Percentiles rank a stretch among this genome's conserved stretches.
Evolutionary conservation across 331 rosid species (phyloP).

Genomic region (Arachis monticola): DNA sequence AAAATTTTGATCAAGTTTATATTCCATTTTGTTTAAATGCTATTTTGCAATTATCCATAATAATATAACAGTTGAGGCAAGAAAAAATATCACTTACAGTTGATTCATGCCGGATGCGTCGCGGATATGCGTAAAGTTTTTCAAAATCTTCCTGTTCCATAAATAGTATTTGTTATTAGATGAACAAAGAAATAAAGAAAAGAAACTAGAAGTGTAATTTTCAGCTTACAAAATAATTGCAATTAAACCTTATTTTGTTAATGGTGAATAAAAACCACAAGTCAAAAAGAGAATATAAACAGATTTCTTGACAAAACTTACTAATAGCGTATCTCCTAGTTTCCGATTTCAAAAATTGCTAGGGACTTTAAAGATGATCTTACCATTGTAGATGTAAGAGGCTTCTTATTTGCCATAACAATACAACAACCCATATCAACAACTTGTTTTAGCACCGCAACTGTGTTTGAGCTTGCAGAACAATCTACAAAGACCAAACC

Average conservation of each 20-base stretch:
- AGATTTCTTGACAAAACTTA: conserved; percentile 20
- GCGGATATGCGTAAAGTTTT: conserved; percentile 63
- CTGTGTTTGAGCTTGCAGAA: conserved; percentile 83
- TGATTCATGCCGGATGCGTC: conserved; percentile 83
- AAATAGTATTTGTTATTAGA: conserved; percentile 28
- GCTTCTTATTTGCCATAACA: conserved; percentile 94
- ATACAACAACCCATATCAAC: conserved; percentile 78
- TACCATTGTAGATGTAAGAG: conserved; percentile 87
- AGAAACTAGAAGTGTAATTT: conserved; percentile 24
- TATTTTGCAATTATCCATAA: not conserved
- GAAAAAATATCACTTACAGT: conserved; percentile 63
- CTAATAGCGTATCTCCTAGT: not conserved
- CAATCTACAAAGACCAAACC: conserved; percentile 89
- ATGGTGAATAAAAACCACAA: not conserved
- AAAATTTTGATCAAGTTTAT: not conserved
- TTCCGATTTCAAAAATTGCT: conserved; percentile 21
- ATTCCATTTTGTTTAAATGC: not conserved
- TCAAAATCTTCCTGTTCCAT: conserved; percentile 78
- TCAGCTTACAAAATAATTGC: conserved; percentile 8
- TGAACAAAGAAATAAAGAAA: conserved; percentile 21
- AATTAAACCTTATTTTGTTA: not conserved
- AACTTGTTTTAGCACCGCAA: conserved; percentile 62
- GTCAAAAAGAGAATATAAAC: not conserved
- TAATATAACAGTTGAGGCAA: conserved; percentile 9
- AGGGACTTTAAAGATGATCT: conserved; percentile 29